These are phyloP conservation scores for Mycena floridula DNA, from an alignment of 768 basidiomycete genomes.

Conservation along the genomic window DNA sequence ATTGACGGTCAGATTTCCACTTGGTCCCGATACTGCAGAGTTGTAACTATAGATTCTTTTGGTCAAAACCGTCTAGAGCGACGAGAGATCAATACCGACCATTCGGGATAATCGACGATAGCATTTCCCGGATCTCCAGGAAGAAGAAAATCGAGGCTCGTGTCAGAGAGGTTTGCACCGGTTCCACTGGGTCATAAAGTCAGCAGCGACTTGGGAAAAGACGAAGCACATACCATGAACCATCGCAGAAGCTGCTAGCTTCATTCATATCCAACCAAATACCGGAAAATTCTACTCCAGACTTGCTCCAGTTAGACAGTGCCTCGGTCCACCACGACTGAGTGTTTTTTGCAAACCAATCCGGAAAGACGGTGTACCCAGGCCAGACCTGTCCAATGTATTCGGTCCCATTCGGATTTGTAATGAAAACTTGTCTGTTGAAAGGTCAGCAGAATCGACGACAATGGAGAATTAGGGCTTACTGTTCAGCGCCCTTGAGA, in stretches of 20 bases:
- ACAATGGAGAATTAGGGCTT: conserved; percentile 13
- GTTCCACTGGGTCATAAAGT: conserved; percentile 42
- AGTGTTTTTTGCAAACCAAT: conserved; percentile 53
- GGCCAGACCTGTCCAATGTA: conserved; percentile 79
- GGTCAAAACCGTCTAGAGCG: neutral
- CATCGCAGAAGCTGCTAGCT: conserved; percentile 55
- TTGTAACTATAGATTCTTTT: conserved; percentile 44
- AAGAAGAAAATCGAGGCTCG: conserved; percentile 46
- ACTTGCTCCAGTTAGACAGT: conserved; percentile 44
- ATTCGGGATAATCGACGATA: conserved; percentile 62
- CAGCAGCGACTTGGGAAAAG: too few species aligned
- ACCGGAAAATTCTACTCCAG: conserved; percentile 54
- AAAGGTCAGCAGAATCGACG: neutral
- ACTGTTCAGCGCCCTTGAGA: conserved; percentile 54
- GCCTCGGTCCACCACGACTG: conserved; percentile 58
- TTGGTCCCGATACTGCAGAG: conserved; percentile 51
- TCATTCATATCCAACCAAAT: conserved; percentile 75
- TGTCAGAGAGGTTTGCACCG: conserved; percentile 49
- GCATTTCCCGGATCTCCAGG: conserved; percentile 50
- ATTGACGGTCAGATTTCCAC: conserved; percentile 71
- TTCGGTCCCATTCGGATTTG: conserved; percentile 66
- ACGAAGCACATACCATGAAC: conserved; percentile 39
- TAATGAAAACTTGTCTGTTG: conserved; percentile 63
- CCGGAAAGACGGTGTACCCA: conserved; percentile 63
- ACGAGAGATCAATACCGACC: conserved; percentile 29